These are phyloP conservation scores for Talaromyces sp. DNA, from an alignment of 2,329 filamentous ascomycete genomes.

Conservation along the genomic window DNA sequence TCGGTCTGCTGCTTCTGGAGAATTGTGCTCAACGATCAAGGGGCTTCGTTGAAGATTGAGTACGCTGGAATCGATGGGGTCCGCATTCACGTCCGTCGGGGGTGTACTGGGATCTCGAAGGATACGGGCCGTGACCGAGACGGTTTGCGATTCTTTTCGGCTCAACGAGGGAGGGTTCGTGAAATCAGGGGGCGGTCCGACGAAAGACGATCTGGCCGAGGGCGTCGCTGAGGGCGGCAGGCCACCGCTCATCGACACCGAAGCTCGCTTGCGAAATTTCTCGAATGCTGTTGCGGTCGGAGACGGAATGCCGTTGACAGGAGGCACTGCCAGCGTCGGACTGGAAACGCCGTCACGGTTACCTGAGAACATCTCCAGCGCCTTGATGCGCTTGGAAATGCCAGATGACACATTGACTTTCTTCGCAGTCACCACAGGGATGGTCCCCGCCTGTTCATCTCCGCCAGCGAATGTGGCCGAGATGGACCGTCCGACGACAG, in stretches of 20 bases:
- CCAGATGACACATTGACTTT: slow-evolving; percentile 82
- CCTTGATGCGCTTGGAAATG: slow-evolving; percentile 92
- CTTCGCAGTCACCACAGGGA: slow-evolving; percentile 54
- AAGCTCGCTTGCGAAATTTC: slow-evolving; percentile 44
- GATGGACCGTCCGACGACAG: slow-evolving; percentile 30
- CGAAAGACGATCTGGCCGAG: slow-evolving; percentile 21
- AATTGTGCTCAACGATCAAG: slow-evolving; percentile 62
- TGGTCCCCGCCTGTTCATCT: slow-evolving; percentile 20
- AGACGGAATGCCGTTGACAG: slow-evolving; percentile 32
- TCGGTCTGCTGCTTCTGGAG: slow-evolving; percentile 30
- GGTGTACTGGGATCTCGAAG: slow-evolving; percentile 56
- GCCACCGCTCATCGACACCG: slow-evolving; percentile 26
- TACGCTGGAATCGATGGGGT: slow-evolving; percentile 24
- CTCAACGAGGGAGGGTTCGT: slow-evolving; percentile 23
- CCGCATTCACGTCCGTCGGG: slow-evolving; percentile 24
- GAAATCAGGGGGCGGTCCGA: slow-evolving; percentile 24
- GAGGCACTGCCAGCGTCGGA: slow-evolving; percentile 12
- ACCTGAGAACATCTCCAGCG: slow-evolving; percentile 70
- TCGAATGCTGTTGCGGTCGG: slow-evolving; percentile 55
- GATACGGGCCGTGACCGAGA: slow-evolving; percentile 85
- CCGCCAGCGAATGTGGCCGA: slow-evolving; percentile 31
- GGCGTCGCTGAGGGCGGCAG: slow-evolving; percentile 18
- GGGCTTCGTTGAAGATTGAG: slow-evolving; percentile 51
- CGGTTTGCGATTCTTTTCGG: slow-evolving; percentile 38
- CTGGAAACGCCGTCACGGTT: slow-evolving; percentile 35